Evolutionary conservation across 2,329 filamentous ascomycete genomes (phyloP), one percentile per base, ranked within the genome.

Genomic region (Eutypa lata): DNA sequence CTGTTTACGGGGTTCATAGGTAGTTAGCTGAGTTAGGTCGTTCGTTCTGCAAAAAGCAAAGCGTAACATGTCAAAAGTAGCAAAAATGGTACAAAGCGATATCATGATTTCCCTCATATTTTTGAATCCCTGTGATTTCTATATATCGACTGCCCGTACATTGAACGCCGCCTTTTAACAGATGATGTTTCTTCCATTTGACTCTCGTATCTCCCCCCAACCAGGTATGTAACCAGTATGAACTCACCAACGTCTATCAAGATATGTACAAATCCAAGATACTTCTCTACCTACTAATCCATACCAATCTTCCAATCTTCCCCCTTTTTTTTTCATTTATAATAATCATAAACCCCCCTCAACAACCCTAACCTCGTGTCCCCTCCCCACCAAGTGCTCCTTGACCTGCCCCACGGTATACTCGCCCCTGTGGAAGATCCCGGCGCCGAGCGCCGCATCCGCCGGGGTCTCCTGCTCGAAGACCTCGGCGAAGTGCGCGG

Each of bases 371-470:
- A 97, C 88, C 53, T 90, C 70, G 53, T 96, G 77, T 0, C 90
- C 90, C 65, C 86, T 83, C 35, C 80, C 77, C 22, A 78, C 77
- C 54, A 99, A 71, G 65, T 89, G 82, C 54, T 95, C 88, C 74
- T 99, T 99, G 47, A 99, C 94, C 66, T 97, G 87, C 70, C 86
- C 87, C 16, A 99, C 93, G 0, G 92, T 96, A 72, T 93, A 99
- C 75, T 99, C 93, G 37, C 88, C 90, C 47, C 94, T 79, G 75
- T 99, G 94, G 73, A 99, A 99, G 88, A 99, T 99, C 50, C 94
- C 94, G 8, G 94, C 94, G 3, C 94, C 94, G 55, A 99, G 75
- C 26, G 94, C 94, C 48, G 94, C 94, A 77, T 99, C 94, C 3
- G 93, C 93, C 16, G 79, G 78, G 8, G 94, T 97, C 73, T 89